These are phyloP conservation scores for Paecilomyces dactylethromorphus DNA, from an alignment of 2,329 filamentous ascomycete genomes.

Conservation along the genomic window DNA sequence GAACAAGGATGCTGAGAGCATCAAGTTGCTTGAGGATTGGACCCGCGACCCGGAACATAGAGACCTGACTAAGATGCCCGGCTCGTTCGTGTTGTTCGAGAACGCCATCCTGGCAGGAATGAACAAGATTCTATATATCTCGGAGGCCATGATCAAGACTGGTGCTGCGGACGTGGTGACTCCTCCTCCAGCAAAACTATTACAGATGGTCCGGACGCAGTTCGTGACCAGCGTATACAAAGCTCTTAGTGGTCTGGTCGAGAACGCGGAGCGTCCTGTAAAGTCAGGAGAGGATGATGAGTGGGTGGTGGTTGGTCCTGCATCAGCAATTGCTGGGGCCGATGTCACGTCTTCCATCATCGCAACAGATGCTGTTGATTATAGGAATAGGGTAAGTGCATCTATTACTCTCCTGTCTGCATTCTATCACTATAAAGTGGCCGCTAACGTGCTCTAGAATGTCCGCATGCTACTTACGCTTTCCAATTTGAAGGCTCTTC, in stretches of 20 bases:
- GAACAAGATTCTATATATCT: constrained; percentile 93
- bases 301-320: constrained; percentile 43
- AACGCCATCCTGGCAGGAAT: constrained; percentile 73
- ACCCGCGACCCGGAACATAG: constrained; percentile 71
- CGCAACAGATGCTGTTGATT: constrained; percentile 46
- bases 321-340: constrained; percentile 18
- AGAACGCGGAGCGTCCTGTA: constrained; percentile 79
- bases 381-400: constrained; percentile 44
- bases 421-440: neutral
- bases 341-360: constrained; percentile 35
- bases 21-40: constrained; percentile 93
- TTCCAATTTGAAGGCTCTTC: constrained; percentile 81
- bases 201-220: constrained; percentile 84
- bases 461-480: constrained; percentile 90
- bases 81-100: constrained; percentile 79
- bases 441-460: constrained; percentile 51
- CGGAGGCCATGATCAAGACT: constrained; percentile 71
- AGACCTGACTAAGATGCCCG: constrained; percentile 87
- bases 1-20: constrained; percentile 88
- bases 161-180: constrained; percentile 71
- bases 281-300: constrained; percentile 52
- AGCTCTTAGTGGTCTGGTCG: constrained; percentile 88
- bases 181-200: constrained; percentile 75
- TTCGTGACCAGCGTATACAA: constrained; percentile 95
- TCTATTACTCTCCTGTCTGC: constrained; percentile 1